Conservation (phyloP, 768 basidiomycete species). For the Naganishia onofrii region DNA sequence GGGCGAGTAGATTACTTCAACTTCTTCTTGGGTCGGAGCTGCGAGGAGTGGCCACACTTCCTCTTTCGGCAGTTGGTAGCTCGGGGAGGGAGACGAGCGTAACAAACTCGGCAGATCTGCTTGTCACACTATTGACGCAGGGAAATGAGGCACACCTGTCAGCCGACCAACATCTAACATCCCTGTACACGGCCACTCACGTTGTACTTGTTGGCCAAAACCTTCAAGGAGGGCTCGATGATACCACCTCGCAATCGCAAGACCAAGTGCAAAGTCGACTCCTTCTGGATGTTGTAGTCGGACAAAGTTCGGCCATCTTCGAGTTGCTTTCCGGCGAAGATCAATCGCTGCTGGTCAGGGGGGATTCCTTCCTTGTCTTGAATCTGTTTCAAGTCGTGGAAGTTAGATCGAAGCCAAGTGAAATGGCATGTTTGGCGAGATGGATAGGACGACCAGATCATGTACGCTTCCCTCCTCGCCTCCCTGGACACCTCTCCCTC, state of each 20-base stretch:
- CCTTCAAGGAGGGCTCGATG: conserved; percentile 98
- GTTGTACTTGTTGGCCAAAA: conserved; percentile 94
- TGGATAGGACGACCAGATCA: conserved; percentile 1
- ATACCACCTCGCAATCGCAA: conserved; percentile 97
- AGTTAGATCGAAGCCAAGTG: background rate
- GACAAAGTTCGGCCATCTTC: conserved; percentile 55
- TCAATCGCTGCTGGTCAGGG: conserved; percentile 57
- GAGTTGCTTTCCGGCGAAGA: conserved; percentile 59
- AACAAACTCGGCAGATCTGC: conserved; percentile 99
- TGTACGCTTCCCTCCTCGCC: background rate
- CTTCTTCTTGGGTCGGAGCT: conserved; percentile 76
- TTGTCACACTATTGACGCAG: conserved; percentile 70
- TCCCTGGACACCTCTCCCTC: background rate
- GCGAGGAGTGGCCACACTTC: conserved; percentile 53
- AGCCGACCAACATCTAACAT: background rate
- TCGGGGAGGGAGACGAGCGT: conserved; percentile 97
- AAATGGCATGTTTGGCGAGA: background rate
- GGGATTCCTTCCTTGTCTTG: conserved; percentile 56
- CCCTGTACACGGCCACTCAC: conserved; percentile 37
- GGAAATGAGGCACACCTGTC: background rate
- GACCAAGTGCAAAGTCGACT: conserved; percentile 94
- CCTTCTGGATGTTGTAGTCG: conserved; percentile 57
- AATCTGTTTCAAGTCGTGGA: conserved; percentile 39
- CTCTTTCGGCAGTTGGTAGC: conserved; percentile 87
- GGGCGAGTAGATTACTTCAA: conserved; percentile 66